Evolutionary conservation across 768 basidiomycete genomes (phyloP).

Genomic region (Termitomyces heimii): DNA sequence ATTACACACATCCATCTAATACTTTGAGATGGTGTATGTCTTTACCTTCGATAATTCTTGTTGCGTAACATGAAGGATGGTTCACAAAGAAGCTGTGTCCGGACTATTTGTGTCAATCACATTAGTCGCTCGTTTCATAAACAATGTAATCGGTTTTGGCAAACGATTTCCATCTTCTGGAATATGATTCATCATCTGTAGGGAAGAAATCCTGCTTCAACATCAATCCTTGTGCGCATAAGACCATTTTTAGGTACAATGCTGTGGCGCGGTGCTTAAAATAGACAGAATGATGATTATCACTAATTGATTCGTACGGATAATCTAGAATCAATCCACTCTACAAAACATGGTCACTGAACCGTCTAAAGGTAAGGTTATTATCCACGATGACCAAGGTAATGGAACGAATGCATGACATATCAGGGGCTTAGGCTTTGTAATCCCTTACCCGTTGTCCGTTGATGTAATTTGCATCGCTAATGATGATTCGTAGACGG

Average conservation of each 20-base stretch:
- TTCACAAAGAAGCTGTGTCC: too few species aligned
- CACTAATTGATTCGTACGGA: background rate
- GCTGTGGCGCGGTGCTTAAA: background rate
- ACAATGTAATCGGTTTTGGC: too few species aligned
- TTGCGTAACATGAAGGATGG: too few species aligned
- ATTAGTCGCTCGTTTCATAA: too few species aligned
- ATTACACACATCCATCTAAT: too few species aligned
- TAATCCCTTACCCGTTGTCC: background rate
- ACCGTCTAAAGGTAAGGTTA: background rate
- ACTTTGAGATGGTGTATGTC: too few species aligned
- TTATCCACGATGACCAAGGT: background rate
- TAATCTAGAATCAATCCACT: background rate
- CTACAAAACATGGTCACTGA: background rate
- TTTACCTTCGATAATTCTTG: too few species aligned
- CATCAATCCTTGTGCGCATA: background rate
- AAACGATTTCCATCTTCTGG: too few species aligned
- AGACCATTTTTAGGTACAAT: background rate
- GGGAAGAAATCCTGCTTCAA: background rate
- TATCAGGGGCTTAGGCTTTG: background rate
- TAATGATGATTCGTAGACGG: background rate
- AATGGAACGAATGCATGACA: background rate
- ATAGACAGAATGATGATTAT: background rate
- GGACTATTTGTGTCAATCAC: too few species aligned
- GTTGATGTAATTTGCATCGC: background rate
- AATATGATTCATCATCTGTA: background rate